Base-by-base conservation (phyloP, 2,329 filamentous ascomycete genomes). In the Nannizziopsis barbatae region DNA sequence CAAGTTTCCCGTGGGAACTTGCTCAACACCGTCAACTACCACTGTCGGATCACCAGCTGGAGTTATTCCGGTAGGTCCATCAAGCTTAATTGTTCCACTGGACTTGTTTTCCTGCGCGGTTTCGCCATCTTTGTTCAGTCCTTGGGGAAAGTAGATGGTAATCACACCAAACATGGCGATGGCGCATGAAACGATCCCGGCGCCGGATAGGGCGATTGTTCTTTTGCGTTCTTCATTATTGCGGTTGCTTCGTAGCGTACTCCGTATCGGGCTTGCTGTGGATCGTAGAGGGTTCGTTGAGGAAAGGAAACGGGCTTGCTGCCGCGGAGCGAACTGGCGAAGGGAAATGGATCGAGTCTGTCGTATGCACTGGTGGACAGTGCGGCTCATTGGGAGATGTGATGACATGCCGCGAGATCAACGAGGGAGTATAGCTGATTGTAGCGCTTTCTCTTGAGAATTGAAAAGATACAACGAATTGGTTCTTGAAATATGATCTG, bases 1-100 rank as follows among this genome's bases (percentile, higher is more conserved):
- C 55, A 74, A 81, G 56, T 89, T 88, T 11, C 87, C 87, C 0
- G 88, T 94, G 12, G 83, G 76, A 0, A 94, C 81, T 38, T 92
- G 72, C 61, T 92, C 84, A 40, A 76, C 73, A 37, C 83, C 82
- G 11, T 84, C 74, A 56, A 69, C 73, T 60, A 69, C 60, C 3
- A 61, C 60, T 17, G 66, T 64, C 8, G 66, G 52, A 0, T 64
- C 63, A 12, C 44, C 42, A 0, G 62, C 57, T 12, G 59, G 58
- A 14, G 55, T 60, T 1, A 70, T 64, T 0, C 66, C 66, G 1
- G 58, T 43, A 0, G 69, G 67, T 1, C 66, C 69, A 36, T 71
- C 69, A 42, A 70, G 58, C 42, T 65, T 65, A 35, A 66, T 62
- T 5, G 58, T 53, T 12, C 58, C 55, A 11, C 45, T 36, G 10